phyloP scores from a whole-genome alignment of 306 rosid genomes.

The Rosa rugosa region DNA sequence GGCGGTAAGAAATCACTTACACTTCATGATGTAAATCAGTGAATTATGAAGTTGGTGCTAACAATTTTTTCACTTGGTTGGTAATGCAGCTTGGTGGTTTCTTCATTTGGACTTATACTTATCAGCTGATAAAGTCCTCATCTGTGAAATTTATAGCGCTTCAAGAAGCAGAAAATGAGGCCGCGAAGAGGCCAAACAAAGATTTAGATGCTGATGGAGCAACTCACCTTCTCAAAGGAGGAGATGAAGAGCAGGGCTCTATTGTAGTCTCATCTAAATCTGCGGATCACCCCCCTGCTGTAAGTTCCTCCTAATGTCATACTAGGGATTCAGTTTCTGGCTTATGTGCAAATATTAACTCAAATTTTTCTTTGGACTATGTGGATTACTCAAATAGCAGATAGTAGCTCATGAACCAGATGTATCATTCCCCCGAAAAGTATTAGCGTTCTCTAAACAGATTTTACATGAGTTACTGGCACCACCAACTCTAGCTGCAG shows the following conservation, averaged over 20 bases:
- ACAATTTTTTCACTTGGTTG: conserved; percentile 5
- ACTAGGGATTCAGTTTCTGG: not conserved
- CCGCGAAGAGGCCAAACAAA: conserved; percentile 37
- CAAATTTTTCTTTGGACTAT: conserved; percentile 1
- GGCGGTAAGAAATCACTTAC: conserved; percentile 55
- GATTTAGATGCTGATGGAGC: conserved; percentile 37
- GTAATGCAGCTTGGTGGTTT: conserved; percentile 72
- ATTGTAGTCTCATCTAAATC: conserved; percentile 30
- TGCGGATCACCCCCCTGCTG: conserved; percentile 36
- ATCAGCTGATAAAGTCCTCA: conserved; percentile 48
- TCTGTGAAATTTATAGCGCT: conserved; percentile 47
- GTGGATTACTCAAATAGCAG: conserved; percentile 32
- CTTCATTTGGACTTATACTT: conserved; percentile 81
- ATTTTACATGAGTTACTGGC: conserved; percentile 58
- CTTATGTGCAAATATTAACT: not conserved
- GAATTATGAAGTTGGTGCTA: not conserved
- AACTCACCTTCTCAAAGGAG: conserved; percentile 53
- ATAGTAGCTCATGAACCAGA: conserved; percentile 31
- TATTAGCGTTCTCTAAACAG: conserved; percentile 26
- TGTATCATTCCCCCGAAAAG: conserved; percentile 37
- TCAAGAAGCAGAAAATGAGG: conserved; percentile 38
- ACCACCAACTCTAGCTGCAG: conserved; percentile 84
- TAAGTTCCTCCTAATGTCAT: conserved; percentile 27
- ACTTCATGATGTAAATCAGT: conserved; percentile 9
- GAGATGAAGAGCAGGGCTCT: conserved; percentile 25